Conservation (phyloP, 495 filamentous ascomycete species). For the Pseudoneurospora amorphoporcata region DNA sequence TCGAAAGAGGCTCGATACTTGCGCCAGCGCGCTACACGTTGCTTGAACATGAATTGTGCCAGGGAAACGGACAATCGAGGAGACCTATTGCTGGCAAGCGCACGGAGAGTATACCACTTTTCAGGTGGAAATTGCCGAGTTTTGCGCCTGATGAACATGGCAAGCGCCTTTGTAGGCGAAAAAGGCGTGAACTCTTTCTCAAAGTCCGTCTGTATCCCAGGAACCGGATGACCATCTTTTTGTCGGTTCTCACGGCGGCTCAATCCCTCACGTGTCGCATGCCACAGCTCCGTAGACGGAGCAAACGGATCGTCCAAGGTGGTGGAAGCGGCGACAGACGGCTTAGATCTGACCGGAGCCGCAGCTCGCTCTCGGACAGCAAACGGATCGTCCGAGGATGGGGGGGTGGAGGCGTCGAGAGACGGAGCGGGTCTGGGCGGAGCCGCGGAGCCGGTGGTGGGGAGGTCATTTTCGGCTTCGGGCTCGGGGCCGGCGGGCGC, state of each 20-base stretch:
- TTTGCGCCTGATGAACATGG: conserved; percentile 4
- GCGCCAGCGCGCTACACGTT: conserved; percentile 9
- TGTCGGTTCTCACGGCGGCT: not conserved
- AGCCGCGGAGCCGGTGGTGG: conserved; percentile 6
- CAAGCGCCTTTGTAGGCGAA: conserved; percentile 11
- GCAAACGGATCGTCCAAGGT: conserved; percentile 4
- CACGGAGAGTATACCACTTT: conserved; percentile 6
- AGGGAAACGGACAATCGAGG: conserved; percentile 24
- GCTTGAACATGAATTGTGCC: conserved; percentile 21
- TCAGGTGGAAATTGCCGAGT: not conserved
- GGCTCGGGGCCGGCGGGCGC: not conserved
- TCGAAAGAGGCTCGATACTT: conserved; percentile 4
- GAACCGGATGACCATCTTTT: not conserved
- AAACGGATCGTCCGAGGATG: not conserved
- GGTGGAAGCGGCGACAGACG: not conserved
- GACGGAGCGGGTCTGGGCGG: conserved; percentile 13
- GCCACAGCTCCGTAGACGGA: not conserved
- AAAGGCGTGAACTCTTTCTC: not conserved
- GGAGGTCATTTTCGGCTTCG: not conserved
- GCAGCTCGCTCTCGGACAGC: not conserved
- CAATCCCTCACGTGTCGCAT: not conserved
- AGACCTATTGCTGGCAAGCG: conserved; percentile 9
- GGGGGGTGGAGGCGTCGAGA: not conserved
- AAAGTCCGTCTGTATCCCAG: not conserved
- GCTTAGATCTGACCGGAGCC: not conserved